Base-by-base conservation (phyloP, 345 rosid species). In the Isatis tinctoria region DNA sequence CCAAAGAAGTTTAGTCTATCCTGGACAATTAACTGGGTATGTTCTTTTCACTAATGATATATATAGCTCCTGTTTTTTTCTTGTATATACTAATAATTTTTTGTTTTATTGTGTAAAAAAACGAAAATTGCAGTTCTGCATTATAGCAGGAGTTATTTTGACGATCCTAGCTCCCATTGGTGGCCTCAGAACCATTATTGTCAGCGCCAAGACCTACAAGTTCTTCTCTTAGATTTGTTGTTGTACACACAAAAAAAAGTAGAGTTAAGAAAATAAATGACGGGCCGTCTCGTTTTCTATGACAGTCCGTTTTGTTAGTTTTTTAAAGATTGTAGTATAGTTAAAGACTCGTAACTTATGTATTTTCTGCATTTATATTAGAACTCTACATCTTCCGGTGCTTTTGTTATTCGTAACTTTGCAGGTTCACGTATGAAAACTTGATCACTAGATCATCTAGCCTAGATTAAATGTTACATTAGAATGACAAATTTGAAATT, bases 121-220 rank as follows among this genome's bases (percentile, higher is more conserved):
- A 56, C 65, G 48, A 65, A 73, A 52, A 60, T 35, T 75, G 7
- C 86, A 92, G 96, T 39, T 76, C 11, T 92, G 97, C 85, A 90
- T 92, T 24, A 5, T 84, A 54, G 48, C 87, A 11, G 94, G 97
- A 3, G 47, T 79, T 13, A 9, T 79, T 43, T 49, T 90, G 83
- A 85, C 85, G 77, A 40, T 92, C 41, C 60, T 92, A 45, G 77
- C 92, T 18, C 96, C 97, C 26, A 90, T 90, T 52, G 97, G 96
- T 35, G 96, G 85, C 20, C 81, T 88, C 16, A 84, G 97, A 70
- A 71, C 82, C 10, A 82, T 92, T 79, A 87, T 92, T 60, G 3
- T 87, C 52, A 53, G 81, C 8, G 82, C 93, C 67, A 82, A 72
- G 33, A 63, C 32, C 62, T 89, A 87, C 79, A 10, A 76, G 72